Conservation (phyloP, 257 asterid genomes). For the Oldenlandia corymbosa region DNA sequence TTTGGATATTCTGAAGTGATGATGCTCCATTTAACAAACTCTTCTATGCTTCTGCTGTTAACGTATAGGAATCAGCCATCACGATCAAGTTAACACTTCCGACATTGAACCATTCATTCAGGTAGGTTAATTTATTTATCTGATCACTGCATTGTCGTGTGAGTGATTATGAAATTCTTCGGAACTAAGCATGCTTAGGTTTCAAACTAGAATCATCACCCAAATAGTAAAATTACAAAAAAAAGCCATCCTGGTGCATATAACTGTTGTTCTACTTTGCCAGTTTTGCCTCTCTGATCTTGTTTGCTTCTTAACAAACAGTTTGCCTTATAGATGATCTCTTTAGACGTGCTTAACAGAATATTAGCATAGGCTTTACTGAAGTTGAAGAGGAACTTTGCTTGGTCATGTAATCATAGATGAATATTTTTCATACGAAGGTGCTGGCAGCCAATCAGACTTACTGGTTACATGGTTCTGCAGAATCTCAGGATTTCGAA, state of each 20-base stretch:
- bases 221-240: background rate
- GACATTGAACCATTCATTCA: slow-evolving; percentile 60
- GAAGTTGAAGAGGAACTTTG: background rate
- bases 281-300: background rate
- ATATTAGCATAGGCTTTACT: background rate
- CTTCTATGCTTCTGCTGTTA: slow-evolving; percentile 6
- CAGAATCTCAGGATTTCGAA: background rate
- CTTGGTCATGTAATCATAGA: background rate
- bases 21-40: background rate
- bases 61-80: slow-evolving; percentile 83
- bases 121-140: slow-evolving; percentile 31
- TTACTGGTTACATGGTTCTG: background rate
- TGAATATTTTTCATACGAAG: background rate
- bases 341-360: background rate
- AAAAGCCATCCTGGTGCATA: no score
- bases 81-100: slow-evolving; percentile 76
- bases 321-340: background rate
- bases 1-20: no score
- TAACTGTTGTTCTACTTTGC: background rate
- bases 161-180: background rate
- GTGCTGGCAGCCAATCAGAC: background rate
- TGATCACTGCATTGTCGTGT: background rate
- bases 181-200: background rate
- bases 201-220: background rate
- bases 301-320: background rate